Evolutionary conservation across 2,329 filamentous ascomycete species (phyloP), one percentile per base, ranked within the genome.

Genomic region (Pseudodiploospora longispora): DNA sequence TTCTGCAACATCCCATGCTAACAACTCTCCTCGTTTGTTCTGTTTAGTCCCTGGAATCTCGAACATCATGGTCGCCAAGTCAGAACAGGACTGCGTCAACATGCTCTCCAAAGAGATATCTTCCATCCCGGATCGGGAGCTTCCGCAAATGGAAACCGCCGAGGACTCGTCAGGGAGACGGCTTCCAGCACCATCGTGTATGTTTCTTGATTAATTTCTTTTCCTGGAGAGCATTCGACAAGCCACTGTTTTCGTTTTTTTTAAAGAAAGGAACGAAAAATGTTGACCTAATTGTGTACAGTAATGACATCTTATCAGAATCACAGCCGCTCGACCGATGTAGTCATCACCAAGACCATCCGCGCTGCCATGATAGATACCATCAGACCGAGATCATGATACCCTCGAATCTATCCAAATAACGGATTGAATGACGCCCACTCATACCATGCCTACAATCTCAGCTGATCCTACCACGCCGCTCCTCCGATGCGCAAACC

Each of bases 261-360:
- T 19, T 19, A 19, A 19, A 19, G 19, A 19, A 19, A 19, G 19
- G 19, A 19, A 19, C 19, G 19, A 19, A 19, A 19, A 19, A 19
- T 19, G 19, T 19, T 19, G 19, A 19, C 19, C 19, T 19, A 19
- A 19, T 19, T 19, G 19, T 19, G 19, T 19, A 19, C 19, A 19
- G 19, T 19, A 19, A 19, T 19, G 19, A 19, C 19, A n/a, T 41
- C 27, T 38, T n/a, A 8, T 36, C 28, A 27, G 27, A 5, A 32
- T 41, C 12, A 49, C 51, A 3, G 48, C 19, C 19, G 19, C 19
- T 19, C 52, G 3, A 62, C 55, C 4, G 62, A 63, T 42, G 54
- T 57, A 9, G 54, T 57, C 52, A 59, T 64, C 42, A 55, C 56
- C 31, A 56, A 51, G 34, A 62, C 61, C 6, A 56, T 62, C 29